These are phyloP conservation scores for Hanseniaspora gamundiae DNA, from an alignment of 1,139 yeast genomes.

Conservation along the genomic window DNA sequence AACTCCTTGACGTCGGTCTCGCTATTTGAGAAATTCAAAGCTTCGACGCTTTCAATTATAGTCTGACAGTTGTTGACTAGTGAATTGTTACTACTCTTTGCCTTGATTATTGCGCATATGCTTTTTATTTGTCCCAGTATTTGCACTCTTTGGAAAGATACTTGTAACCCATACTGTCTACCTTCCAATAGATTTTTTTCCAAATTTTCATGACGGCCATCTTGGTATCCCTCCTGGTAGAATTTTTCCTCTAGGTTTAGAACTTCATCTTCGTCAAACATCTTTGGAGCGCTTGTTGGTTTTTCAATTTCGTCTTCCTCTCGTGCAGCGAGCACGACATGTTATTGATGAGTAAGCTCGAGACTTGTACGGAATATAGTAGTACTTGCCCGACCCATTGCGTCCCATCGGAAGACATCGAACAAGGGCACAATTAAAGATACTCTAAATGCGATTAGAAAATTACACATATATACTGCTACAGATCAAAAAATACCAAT, in stretches of 20 bases:
- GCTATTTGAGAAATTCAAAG: constrained; percentile 27
- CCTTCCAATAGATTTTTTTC: constrained; percentile 58
- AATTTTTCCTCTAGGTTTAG: constrained; percentile 27
- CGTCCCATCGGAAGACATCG: too few relatives aligned
- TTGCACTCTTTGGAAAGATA: constrained; percentile 60
- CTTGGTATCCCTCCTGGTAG: constrained; percentile 47
- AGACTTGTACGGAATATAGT: too few relatives aligned
- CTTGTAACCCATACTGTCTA: constrained; percentile 65
- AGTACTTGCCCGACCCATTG: too few relatives aligned
- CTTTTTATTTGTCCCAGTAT: constrained; percentile 55
- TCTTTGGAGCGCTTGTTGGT: background rate
- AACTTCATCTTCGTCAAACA: background rate
- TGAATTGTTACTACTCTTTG: background rate
- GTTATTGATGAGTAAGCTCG: too few relatives aligned
- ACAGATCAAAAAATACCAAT: too few relatives aligned
- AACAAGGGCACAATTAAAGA: too few relatives aligned
- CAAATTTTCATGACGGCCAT: constrained; percentile 37
- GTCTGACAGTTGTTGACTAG: constrained; percentile 14
- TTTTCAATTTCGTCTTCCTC: background rate
- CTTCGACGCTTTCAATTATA: constrained; percentile 14
- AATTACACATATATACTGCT: too few relatives aligned
- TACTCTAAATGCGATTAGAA: too few relatives aligned
- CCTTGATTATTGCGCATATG: constrained; percentile 26
- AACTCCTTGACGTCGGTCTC: constrained; percentile 38
- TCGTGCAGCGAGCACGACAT: too few relatives aligned